Conservation (phyloP, 2,329 filamentous ascomycete genomes). For the Xylariaceae sp. region DNA sequence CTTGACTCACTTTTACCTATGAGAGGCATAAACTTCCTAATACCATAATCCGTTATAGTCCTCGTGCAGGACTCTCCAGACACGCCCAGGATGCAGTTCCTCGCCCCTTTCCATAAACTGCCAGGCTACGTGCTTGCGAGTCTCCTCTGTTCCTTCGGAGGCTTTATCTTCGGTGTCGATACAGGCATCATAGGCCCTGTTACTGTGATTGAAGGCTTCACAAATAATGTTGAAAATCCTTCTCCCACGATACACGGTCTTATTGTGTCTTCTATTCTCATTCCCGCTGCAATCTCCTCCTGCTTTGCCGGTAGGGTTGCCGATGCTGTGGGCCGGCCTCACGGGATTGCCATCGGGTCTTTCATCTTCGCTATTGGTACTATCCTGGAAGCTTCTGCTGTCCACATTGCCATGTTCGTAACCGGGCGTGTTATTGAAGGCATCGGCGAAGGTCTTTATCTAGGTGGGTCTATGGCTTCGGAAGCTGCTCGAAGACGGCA, state of each 20-base stretch:
- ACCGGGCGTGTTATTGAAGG: conserved; percentile 58
- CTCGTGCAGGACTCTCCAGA: no score
- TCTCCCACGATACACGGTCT: conserved; percentile 60
- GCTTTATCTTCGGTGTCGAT: conserved; percentile 33
- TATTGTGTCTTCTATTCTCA: conserved; percentile 61
- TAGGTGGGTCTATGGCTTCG: conserved; percentile 35
- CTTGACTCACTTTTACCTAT: no score
- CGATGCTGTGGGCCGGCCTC: conserved; percentile 55
- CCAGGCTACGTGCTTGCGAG: conserved; percentile 17
- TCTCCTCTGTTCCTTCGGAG: conserved; percentile 20
- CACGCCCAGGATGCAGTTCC: not conserved
- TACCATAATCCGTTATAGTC: no score
- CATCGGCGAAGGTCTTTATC: conserved; percentile 56
- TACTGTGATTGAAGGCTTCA: conserved; percentile 59
- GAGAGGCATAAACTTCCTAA: no score
- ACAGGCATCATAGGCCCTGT: conserved; percentile 62
- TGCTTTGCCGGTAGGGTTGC: conserved; percentile 60
- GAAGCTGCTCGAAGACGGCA: conserved; percentile 35
- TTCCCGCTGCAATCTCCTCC: conserved; percentile 62
- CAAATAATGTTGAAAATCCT: conserved; percentile 52
- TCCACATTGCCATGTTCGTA: conserved; percentile 31
- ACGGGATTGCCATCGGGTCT: conserved; percentile 53
- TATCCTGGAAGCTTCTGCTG: conserved; percentile 26
- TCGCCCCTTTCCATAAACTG: conserved; percentile 8
- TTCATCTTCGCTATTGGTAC: conserved; percentile 48